Base-by-base conservation (phyloP, 352 stramenopile species). In the Phytophthora pistaciae region DNA sequence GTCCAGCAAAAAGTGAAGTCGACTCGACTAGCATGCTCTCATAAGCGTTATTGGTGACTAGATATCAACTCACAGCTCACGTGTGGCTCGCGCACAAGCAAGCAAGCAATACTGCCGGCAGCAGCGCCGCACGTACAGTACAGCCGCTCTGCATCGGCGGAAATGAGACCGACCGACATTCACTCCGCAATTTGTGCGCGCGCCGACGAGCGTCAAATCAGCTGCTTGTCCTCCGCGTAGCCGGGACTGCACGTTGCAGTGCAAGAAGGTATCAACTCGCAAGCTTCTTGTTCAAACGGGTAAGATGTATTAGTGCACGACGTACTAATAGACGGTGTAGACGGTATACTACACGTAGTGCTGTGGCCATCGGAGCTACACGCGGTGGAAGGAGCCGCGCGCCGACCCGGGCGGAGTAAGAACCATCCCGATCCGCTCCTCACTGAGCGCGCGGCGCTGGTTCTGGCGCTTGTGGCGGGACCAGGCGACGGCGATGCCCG, bases 401-500 rank as follows among this genome's bases (percentile, higher is more conserved):
- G 38, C 14, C n/a, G 60, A 74, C 13, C 46, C 29, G n/a, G 57
- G 61, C 13, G 61, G 67, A 0, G 67, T 74, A 21, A 73, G 40
- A 5, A 63, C 40, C 3, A 49, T 16, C 9, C 69, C 61, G 48
- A 66, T 62, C 7, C 13, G 21, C 31, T 48, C 13, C 4, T 60
- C 54, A 0, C 31, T 11, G 11, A 3, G 42, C 9, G 3, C 36
- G 18, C 7, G 42, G 25, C 18, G 40, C 44, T 42, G 48, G 38
- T 59, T 55, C n/a, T 58, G 62, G 18, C 63, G 63, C 25, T 60
- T 78, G 8, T 54, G 56, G 44, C 71, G 71, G 46, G 52, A 64
- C 50, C 56, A 62, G 25, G 21, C 57, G 8, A 68, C 27, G 23
- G 62, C 66, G 31, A 60, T 66, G 21, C 18, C 42, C 5, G 48